phyloP scores from a whole-genome alignment of 306 rosid genomes.

The Castanopsis chinensis region DNA sequence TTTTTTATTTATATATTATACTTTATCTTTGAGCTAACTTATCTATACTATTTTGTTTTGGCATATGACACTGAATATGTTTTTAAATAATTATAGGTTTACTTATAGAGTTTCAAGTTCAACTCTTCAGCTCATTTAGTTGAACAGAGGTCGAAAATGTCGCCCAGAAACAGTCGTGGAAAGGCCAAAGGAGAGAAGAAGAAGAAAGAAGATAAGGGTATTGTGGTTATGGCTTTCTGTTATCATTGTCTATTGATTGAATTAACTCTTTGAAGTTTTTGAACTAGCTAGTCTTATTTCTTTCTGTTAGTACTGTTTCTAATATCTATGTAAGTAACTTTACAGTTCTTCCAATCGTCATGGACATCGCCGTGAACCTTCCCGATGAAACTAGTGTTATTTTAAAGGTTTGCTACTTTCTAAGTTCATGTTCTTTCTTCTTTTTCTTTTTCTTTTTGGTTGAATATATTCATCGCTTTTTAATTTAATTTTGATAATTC shows the following conservation, averaged over 20 bases:
- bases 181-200: conserved; percentile 87
- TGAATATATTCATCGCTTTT: no score
- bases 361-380: conserved; percentile 83
- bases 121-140: conserved; percentile 15
- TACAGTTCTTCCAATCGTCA: conserved; percentile 91
- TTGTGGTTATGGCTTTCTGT: conserved; percentile 29
- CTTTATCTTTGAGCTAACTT: neutral
- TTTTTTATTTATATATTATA: neutral
- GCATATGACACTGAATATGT: neutral
- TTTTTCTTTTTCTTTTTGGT: neutral
- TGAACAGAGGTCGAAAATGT: conserved; percentile 48
- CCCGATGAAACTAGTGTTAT: conserved; percentile 66
- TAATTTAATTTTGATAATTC: no score
- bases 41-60: neutral
- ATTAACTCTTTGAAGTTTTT: neutral
- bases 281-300: no score
- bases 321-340: conserved; percentile 2
- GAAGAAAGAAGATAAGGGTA: conserved; percentile 94
- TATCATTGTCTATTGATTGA: neutral
- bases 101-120: conserved; percentile 14
- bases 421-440: neutral
- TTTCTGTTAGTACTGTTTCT: neutral
- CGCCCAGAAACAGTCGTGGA: conserved; percentile 86
- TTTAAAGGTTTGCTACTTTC: conserved; percentile 58
- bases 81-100: neutral